Base-by-base conservation (phyloP, 441 rosid species). In the California macrophylla region DNA sequence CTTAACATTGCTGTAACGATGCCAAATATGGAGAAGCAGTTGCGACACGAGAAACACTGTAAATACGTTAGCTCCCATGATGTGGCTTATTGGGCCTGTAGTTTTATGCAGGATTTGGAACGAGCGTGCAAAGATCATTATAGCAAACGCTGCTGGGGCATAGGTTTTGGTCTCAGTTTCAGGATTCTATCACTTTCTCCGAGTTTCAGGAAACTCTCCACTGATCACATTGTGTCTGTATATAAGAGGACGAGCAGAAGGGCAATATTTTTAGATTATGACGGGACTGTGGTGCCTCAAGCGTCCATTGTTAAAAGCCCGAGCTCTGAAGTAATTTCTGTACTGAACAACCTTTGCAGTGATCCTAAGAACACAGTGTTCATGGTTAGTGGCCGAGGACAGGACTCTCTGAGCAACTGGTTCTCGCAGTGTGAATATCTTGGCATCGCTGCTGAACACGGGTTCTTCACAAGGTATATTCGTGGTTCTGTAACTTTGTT, bases 401-500 rank as follows among this genome's bases (percentile, higher is more conserved):
- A 76, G 69, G 69, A 66, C 63, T 80, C 82, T 24, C 64, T 85
- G 66, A 52, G 85, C n/a, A 81, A 76, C 7, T 85, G 89, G 85
- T 72, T 85, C 66, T 66, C 78, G 20, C 76, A 73, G 9, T 85
- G 89, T 28, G 76, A 76, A 68, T 79, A 85, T 73, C 72, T 85
- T 20, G 89, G 89, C 24, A 80, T 85, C 30, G 89, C 89, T 16
- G 89, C 89, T 13, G 89, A 85, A 69, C 89, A 85, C 4, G 87
- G 89, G 9, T 85, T 82, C 76, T 83, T 77, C 75, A 64, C 82
- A 47, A 85, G 89, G 89, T 83, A 80, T n/a, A 23, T 64, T 30
- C 62, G 6, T 0, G 40, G 9, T 6, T 36, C 40, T 36, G 5
- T 30, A 6, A 30, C 6, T 6, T 3, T n/a, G n/a, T n/a, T n/a